Base-by-base conservation (phyloP, 169 alveolate genomes). In the Eimeria maxima region DNA sequence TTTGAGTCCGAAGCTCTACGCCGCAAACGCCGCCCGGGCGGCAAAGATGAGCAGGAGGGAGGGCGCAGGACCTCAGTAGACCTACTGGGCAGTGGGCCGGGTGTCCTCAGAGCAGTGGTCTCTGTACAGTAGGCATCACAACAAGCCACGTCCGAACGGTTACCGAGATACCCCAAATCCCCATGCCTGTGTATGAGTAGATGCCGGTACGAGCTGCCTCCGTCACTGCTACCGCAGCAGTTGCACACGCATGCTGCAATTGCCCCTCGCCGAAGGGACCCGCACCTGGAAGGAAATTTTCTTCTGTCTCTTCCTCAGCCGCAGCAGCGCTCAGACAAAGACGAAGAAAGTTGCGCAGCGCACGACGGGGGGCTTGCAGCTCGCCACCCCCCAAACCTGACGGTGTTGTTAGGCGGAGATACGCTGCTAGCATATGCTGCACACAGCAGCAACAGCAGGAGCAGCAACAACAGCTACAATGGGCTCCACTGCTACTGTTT, bases 401-500 rank as follows among this genome's bases (percentile, higher is more conserved):
- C 24, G 91, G 65, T 20, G 38, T 42, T 29, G 89, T 78, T n/a
- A 83, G 74, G 10, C 91, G 91, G 91, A 83, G 91, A 24, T 83
- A 83, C 4, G 53, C 91, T 24, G 91, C 27, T 57, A 83, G 91
- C 91, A 83, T 83, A 50, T 83, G 91, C 91, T 83, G 91, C 50
- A 83, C 74, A 33, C 27, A 47, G 84, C 84, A 73, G 84, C 84
- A 73, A 24, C 84, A 73, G 84, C 84, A 38, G 84, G 2, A 73
- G 5, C 74, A 50, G 74, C 38, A 22, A 24, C 65, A 29, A 16
- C 50, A 45, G 4, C 65, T 29, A 22, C 27, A 73, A 27, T 0
- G 60, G 44, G 29, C 81, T 44, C 16, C 84, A 33, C n/a, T 74
- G 33, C 57, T 42, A 57, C 33, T 33, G n/a, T 11, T 29, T 29